A percentile compares a stretch with the other conserved stretches of the same genome.
Evolutionary conservation across 768 basidiomycete species (phyloP).

Genomic region (Mycena venus): DNA sequence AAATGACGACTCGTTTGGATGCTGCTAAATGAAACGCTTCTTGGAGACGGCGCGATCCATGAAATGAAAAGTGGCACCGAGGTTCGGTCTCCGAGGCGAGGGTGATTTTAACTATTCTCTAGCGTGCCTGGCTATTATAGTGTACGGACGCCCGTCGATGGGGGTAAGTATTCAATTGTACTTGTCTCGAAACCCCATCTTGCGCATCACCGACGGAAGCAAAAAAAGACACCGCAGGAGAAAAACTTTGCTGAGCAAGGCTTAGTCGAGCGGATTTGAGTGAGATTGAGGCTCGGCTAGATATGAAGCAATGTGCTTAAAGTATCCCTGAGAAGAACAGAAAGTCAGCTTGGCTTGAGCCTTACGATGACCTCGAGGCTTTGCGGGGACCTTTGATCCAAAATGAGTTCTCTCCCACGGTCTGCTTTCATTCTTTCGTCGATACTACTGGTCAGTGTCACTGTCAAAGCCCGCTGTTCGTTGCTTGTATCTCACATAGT

Average conservation of each 20-base stretch:
- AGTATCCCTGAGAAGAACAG: not conserved
- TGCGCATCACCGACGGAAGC: constrained; percentile 8
- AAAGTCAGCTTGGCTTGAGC: not conserved
- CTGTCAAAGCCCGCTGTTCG: not conserved
- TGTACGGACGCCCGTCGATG: too few relatives aligned
- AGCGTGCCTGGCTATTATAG: not conserved
- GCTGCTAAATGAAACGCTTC: not conserved
- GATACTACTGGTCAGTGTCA: not conserved
- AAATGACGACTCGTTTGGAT: not conserved
- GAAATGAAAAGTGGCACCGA: not conserved
- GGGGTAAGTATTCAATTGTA: not conserved
- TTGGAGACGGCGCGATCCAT: not conserved
- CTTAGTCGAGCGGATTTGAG: too few relatives aligned
- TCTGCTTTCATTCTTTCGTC: not conserved
- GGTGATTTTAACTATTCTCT: not conserved
- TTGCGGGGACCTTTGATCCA: not conserved
- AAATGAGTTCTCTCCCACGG: not conserved
- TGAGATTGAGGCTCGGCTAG: not conserved
- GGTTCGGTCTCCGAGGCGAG: not conserved
- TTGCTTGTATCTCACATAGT: not conserved
- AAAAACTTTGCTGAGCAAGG: too few relatives aligned
- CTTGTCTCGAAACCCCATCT: not conserved
- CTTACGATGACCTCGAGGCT: not conserved
- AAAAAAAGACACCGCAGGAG: not conserved
- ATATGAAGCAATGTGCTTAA: not conserved